Evolutionary conservation across 2,329 filamentous ascomycete species (phyloP), one percentile per base, ranked within the genome.

Genomic region (Diaporthe batatas): DNA sequence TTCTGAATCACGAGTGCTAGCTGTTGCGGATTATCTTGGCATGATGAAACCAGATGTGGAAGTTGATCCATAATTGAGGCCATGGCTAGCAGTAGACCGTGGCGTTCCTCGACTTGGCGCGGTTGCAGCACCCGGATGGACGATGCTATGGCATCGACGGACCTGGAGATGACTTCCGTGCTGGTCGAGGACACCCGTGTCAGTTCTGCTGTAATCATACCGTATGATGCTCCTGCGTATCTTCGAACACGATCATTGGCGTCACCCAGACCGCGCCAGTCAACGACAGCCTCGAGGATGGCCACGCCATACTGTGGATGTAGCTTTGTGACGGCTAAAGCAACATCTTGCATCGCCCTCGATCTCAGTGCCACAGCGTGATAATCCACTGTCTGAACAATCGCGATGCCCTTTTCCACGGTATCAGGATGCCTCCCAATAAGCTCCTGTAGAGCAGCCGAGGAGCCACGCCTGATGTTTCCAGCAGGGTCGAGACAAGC

Each of bases 381-480:
- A 79, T 98, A 99, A 79, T 99, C 96, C 1, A 98, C 94, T 2
- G 90, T 89, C 79, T 98, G 96, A 0, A 98, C 94, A 2, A 98
- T 87, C 54, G 90, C 83, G 72, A 99, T 98, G 0, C 96, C 96
- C 77, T 95, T 86, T 21, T 88, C 85, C 44, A 98, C 90, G 0
- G 90, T 95, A 77, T 98, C 92, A 0, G 96, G 96, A 82, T 99
- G 96, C 12, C 96, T 91, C 14, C 96, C 96, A 73, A 98, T 93
- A 18, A 99, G 87, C 80, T 99, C 96, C 80, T 99, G 96, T 49
- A 99, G 84, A 2, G 96, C 96, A 55, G 96, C 96, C 34, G 96
- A 98, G 39, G 96, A 92, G 4, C 96, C 96, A 76, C 96, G 90
- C 68, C 96, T 89, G 77, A 99, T 98, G 77, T 99, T 99, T 4